Evolutionary conservation across 306 rosid genomes (phyloP).

Genomic region (Begonia masoniana): DNA sequence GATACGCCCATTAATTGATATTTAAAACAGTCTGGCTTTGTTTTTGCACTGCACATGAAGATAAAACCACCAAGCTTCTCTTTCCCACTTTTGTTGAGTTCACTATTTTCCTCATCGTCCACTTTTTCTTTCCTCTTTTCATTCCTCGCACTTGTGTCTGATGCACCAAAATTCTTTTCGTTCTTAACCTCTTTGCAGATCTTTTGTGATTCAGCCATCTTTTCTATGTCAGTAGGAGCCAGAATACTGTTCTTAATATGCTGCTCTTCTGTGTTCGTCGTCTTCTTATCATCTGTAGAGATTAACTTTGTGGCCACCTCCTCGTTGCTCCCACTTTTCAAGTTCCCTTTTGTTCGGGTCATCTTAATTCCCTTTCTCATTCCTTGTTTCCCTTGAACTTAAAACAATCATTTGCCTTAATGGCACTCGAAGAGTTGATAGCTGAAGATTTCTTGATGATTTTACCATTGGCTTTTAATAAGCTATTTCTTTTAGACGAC

Average conservation of each 20-base stretch:
- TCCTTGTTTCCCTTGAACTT: slow-evolving; percentile 13
- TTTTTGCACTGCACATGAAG: slow-evolving; percentile 89
- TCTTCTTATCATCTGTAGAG: slow-evolving; percentile 13
- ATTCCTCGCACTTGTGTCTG: slow-evolving; percentile 16
- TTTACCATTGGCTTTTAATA: slow-evolving; percentile 40
- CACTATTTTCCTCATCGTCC: slow-evolving; percentile 15
- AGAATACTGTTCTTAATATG: slow-evolving; percentile 19
- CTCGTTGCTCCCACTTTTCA: slow-evolving; percentile 17
- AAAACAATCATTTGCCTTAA: slow-evolving; percentile 10
- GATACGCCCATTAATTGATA: slow-evolving; percentile 74
- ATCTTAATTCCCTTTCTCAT: slow-evolving; percentile 14
- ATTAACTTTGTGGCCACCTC: slow-evolving; percentile 14
- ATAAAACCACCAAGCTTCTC: slow-evolving; percentile 76
- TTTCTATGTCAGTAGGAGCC: slow-evolving; percentile 15
- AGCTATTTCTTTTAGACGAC: slow-evolving; percentile 25
- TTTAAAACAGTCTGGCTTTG: slow-evolving; percentile 81
- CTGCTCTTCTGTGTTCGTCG: slow-evolving; percentile 12
- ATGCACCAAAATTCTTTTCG: slow-evolving; percentile 18
- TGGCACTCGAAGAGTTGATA: slow-evolving; percentile 13
- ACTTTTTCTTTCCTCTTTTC: slow-evolving; percentile 16
- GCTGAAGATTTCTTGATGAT: slow-evolving; percentile 34
- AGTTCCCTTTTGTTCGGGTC: slow-evolving; percentile 9
- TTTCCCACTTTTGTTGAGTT: slow-evolving; percentile 11
- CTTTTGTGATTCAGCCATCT: slow-evolving; percentile 12
- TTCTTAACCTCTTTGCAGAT: slow-evolving; percentile 16